Evolutionary conservation across 257 asterid genomes (phyloP).

Genomic region (Nicotiana undulata): DNA sequence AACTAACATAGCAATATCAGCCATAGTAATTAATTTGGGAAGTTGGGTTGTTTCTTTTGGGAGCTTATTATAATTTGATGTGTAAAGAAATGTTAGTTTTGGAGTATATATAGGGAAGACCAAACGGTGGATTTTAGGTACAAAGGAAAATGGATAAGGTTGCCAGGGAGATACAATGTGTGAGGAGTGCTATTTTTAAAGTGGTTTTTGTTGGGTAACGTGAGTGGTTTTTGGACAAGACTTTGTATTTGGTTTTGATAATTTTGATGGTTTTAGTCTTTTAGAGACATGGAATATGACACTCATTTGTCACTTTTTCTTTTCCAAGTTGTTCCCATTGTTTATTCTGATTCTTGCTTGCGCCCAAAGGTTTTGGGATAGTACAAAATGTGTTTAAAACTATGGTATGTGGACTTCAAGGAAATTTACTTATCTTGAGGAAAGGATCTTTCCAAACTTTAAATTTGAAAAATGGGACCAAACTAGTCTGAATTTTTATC

Average conservation of each 20-base stretch:
- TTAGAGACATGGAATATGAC: background rate
- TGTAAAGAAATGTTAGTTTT: background rate
- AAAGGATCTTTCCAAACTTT: background rate
- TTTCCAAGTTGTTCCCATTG: background rate
- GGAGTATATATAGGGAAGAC: background rate
- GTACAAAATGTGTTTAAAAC: background rate
- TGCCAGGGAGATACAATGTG: slow-evolving; percentile 20
- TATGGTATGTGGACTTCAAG: background rate
- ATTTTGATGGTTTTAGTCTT: background rate
- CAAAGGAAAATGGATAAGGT: slow-evolving; percentile 28
- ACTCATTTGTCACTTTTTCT: background rate
- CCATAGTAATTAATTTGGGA: slow-evolving; percentile 25
- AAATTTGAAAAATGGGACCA: background rate
- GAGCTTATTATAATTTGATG: background rate
- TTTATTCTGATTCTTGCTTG: slow-evolving; percentile 1
- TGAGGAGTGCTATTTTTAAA: background rate
- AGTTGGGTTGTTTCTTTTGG: background rate
- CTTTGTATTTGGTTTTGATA: background rate
- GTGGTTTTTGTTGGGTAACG: background rate
- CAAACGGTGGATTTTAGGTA: slow-evolving; percentile 12
- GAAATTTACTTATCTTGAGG: background rate
- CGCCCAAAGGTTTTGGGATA: background rate
- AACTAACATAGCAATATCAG: slow-evolving; percentile 78
- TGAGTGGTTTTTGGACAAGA: background rate
- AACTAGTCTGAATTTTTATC: too few species aligned